These are phyloP conservation scores for Phaseolus lunatus DNA, from an alignment of 306 rosid genomes.

Conservation along the genomic window DNA sequence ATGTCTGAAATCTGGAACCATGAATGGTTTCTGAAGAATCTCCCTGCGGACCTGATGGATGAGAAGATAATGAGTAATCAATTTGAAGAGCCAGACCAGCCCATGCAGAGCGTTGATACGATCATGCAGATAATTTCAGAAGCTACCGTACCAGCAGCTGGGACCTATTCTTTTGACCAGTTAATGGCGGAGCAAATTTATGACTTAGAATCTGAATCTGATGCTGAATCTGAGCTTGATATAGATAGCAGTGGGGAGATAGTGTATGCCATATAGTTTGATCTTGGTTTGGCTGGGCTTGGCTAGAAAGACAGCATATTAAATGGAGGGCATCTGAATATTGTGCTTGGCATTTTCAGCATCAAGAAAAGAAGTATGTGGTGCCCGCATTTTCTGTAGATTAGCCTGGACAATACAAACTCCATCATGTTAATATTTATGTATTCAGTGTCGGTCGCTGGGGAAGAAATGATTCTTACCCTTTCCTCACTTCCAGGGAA, in stretches of 20 bases:
- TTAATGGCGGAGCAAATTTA: constrained; percentile 64
- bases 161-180: constrained; percentile 60
- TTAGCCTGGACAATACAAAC: constrained; percentile 45
- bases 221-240: constrained; percentile 79
- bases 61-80: constrained; percentile 66
- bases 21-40: constrained; percentile 84
- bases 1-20: constrained; percentile 86
- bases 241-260: constrained; percentile 93
- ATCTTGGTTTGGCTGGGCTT: neutral
- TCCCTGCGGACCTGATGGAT: constrained; percentile 83
- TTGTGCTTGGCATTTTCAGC: constrained; percentile 30
- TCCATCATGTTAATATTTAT: constrained; percentile 38
- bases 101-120: constrained; percentile 76
- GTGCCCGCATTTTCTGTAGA: constrained; percentile 43
- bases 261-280: constrained; percentile 71
- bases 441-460: constrained; percentile 41
- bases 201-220: constrained; percentile 72
- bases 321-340: constrained; percentile 12
- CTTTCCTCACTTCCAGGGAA: constrained; percentile 39
- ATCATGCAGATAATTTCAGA: constrained; percentile 91
- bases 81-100: constrained; percentile 88
- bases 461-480: constrained; percentile 32
- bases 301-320: constrained; percentile 25
- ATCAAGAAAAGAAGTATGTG: constrained; percentile 19
- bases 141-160: constrained; percentile 85